Conservation (phyloP, 228 moss, liverwort and hornwort species). For the Sphagnum fallax region DNA sequence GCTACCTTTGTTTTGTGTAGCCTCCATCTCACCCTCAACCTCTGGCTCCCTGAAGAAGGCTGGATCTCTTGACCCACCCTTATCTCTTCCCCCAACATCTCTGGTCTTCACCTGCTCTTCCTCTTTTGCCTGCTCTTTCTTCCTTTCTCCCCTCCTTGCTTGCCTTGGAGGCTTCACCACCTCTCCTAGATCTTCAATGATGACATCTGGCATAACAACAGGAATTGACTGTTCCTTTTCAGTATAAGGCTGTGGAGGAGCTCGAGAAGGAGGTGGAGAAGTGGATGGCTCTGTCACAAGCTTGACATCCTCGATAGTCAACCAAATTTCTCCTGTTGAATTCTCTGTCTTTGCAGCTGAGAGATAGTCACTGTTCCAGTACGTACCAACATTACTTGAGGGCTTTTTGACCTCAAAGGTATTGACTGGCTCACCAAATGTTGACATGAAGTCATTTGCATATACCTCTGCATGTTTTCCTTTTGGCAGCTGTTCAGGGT, state of each 20-base stretch:
- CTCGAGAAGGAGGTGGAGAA: conserved; percentile 67
- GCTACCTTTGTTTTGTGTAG: conserved; percentile 2
- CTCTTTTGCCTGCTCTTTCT: conserved; percentile 41
- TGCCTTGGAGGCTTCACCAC: conserved; percentile 35
- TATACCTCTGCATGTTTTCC: conserved; percentile 1
- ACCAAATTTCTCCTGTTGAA: conserved; percentile 19
- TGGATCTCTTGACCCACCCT: conserved; percentile 31
- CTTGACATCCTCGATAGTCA: conserved; percentile 77
- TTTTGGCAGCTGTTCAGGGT: conserved; percentile 16
- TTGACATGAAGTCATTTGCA: conserved; percentile 25
- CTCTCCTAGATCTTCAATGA: conserved; percentile 31
- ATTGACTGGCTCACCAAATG: conserved; percentile 26
- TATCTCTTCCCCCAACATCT: conserved; percentile 15
- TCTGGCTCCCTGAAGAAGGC: conserved; percentile 19
- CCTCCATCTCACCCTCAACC: conserved; percentile 4
- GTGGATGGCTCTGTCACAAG: conserved; percentile 54
- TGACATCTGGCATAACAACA: conserved; percentile 31
- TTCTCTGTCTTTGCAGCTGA: background rate
- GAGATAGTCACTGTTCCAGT: background rate
- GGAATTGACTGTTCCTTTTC: conserved; percentile 28
- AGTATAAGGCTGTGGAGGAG: conserved; percentile 60
- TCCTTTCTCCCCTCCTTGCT: conserved; percentile 45
- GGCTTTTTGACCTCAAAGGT: conserved; percentile 14
- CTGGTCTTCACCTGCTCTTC: conserved; percentile 40
- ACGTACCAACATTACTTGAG: conserved; percentile 2